phyloP scores from a whole-genome alignment of 2,329 filamentous ascomycete species.

The Stemphylium vesicarium region DNA sequence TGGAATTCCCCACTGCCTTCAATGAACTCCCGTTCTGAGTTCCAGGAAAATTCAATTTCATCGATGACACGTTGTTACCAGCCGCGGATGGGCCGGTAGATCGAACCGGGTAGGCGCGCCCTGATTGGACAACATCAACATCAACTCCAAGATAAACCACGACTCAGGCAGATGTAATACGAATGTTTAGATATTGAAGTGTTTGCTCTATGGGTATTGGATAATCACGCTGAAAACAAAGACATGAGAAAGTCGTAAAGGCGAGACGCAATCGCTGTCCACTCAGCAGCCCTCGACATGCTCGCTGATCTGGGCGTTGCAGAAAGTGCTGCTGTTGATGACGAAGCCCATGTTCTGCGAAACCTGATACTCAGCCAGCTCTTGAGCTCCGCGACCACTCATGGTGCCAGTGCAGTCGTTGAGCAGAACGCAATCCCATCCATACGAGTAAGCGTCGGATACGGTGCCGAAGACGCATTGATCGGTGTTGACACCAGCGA shows the following conservation, averaged over 20 bases:
- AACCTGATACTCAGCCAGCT: slow-evolving; percentile 51
- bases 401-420: slow-evolving; percentile 52
- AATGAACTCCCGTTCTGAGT: neutral
- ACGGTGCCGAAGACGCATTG: slow-evolving; percentile 53
- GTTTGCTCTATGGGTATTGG: slow-evolving; percentile 13
- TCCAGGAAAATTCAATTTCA: no score
- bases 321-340: slow-evolving; percentile 45
- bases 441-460: slow-evolving; percentile 51
- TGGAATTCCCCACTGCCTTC: neutral
- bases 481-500: slow-evolving; percentile 53
- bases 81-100: no score
- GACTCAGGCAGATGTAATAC: slow-evolving; percentile 2
- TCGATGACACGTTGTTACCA: no score
- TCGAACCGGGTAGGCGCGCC: neutral
- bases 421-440: slow-evolving; percentile 52
- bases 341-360: slow-evolving; percentile 54
- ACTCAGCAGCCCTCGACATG: slow-evolving; percentile 3
- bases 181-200: slow-evolving; percentile 4
- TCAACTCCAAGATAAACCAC: slow-evolving; percentile 5
- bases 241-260: neutral
- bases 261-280: neutral
- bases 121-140: slow-evolving; percentile 18
- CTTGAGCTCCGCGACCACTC: slow-evolving; percentile 49
- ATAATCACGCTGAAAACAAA: neutral
- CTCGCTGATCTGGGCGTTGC: slow-evolving; percentile 24